Conservation (phyloP, 306 rosid species). For the Crotalaria pallida region DNA sequence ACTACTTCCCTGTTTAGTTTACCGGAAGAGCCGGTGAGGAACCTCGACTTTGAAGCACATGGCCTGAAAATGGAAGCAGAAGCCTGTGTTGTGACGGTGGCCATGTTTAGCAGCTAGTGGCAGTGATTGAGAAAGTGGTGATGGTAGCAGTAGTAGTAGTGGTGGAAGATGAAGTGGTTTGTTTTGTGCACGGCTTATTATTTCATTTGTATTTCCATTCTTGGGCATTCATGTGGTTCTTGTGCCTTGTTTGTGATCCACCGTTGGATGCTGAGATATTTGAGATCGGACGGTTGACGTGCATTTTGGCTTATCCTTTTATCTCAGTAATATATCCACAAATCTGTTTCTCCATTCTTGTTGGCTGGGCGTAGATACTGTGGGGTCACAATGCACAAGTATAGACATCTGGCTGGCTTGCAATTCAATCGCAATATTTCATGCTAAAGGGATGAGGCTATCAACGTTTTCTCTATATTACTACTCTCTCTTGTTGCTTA, state of each 20-base stretch:
- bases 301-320: conserved; percentile 65
- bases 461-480: too few relatives aligned
- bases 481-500: too few relatives aligned
- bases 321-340: conserved; percentile 53
- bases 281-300: conserved; percentile 40
- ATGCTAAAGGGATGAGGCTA: too few relatives aligned
- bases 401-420: too few relatives aligned
- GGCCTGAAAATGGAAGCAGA: conserved; percentile 87
- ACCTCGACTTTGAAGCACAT: conserved; percentile 52
- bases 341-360: conserved; percentile 41
- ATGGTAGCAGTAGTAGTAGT: too few relatives aligned
- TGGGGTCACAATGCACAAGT: conserved; percentile 29
- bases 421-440: too few relatives aligned
- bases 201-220: conserved; percentile 41
- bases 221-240: conserved; percentile 51
- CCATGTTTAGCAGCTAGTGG: conserved; percentile 38
- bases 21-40: conserved; percentile 64
- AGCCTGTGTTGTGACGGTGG: conserved; percentile 87
- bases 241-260: conserved; percentile 11
- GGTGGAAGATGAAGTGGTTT: conserved; percentile 15
- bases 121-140: background rate
- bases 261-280: conserved; percentile 49
- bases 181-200: conserved; percentile 30
- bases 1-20: conserved; percentile 57
- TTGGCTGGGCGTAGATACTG: conserved; percentile 50